A percentile compares a stretch with the other conserved stretches of the same genome.
Conservation (phyloP, 495 filamentous ascomycete species). For the Penicillium cinerascens region DNA sequence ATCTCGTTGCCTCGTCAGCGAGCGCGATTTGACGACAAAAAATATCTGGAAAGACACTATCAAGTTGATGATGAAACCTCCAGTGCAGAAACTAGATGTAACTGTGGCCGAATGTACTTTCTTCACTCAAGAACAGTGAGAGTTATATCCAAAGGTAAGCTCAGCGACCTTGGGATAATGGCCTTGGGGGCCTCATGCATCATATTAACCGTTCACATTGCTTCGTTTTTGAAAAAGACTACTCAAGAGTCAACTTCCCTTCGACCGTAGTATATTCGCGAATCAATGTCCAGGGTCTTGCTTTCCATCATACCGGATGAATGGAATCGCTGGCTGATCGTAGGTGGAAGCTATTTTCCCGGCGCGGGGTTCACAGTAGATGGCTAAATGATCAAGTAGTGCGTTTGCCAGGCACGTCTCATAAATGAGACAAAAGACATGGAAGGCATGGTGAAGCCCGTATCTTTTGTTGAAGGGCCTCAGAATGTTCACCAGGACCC, state of each 20-base stretch:
- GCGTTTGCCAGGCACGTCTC: background rate
- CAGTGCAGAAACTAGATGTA: background rate
- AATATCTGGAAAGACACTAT: background rate
- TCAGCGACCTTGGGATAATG: background rate
- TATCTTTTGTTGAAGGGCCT: background rate
- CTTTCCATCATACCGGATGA: conserved; percentile 9
- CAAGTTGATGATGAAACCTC: background rate
- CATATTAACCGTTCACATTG: background rate
- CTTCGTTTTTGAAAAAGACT: background rate
- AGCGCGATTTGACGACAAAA: background rate
- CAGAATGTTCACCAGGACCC: conserved; percentile 1
- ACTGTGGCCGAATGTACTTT: background rate
- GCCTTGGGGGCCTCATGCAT: background rate
- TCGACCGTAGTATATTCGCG: background rate
- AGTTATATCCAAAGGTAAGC: background rate
- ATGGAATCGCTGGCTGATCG: background rate
- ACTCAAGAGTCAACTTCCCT: background rate
- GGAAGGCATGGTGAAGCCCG: background rate
- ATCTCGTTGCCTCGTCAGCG: background rate
- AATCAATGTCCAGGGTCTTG: background rate
- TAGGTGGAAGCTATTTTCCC: conserved; percentile 10
- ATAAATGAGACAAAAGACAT: background rate
- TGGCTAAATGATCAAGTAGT: conserved; percentile 7
- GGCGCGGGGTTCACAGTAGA: conserved; percentile 12
- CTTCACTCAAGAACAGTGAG: background rate